Conservation (phyloP, 2,329 filamentous ascomycete species). For the Trichoderma semiorbis region DNA sequence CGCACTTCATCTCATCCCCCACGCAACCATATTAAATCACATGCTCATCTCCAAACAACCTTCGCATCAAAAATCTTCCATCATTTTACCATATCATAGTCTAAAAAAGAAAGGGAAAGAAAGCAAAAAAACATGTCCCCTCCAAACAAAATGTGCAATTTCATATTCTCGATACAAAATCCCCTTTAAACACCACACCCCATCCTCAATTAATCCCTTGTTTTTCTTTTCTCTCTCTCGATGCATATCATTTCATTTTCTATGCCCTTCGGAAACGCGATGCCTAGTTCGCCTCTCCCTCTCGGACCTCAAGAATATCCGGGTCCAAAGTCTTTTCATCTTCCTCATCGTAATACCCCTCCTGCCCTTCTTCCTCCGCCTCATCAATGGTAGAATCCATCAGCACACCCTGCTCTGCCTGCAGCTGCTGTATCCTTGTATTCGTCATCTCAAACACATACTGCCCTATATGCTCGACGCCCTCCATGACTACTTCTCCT, state of each 20-base stretch:
- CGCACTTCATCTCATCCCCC: neutral
- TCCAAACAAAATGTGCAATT: neutral
- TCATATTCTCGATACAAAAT: neutral
- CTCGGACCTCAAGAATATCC: conserved; percentile 36
- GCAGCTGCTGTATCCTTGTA: conserved; percentile 50
- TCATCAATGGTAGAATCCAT: conserved; percentile 27
- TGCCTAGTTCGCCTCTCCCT: conserved; percentile 27
- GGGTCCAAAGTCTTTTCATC: conserved; percentile 32
- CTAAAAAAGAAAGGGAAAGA: neutral
- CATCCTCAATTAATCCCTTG: neutral
- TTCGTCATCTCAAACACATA: conserved; percentile 97
- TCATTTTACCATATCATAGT: neutral
- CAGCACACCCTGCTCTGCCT: conserved; percentile 33
- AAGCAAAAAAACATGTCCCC: neutral
- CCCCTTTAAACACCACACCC: neutral
- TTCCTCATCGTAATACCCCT: conserved; percentile 31
- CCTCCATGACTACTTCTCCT: conserved; percentile 72
- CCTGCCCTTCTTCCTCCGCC: conserved; percentile 30
- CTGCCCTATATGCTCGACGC: conserved; percentile 89
- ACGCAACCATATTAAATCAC: neutral
- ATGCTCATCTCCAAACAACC: neutral
- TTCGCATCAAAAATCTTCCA: neutral
- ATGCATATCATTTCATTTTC: neutral
- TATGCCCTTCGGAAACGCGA: neutral
- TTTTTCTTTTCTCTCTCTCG: neutral